A percentile compares a stretch with the other conserved stretches of the same genome.
Evolutionary conservation across 2,329 filamentous ascomycete species (phyloP).

Genomic region (Fusarium scirpi): DNA sequence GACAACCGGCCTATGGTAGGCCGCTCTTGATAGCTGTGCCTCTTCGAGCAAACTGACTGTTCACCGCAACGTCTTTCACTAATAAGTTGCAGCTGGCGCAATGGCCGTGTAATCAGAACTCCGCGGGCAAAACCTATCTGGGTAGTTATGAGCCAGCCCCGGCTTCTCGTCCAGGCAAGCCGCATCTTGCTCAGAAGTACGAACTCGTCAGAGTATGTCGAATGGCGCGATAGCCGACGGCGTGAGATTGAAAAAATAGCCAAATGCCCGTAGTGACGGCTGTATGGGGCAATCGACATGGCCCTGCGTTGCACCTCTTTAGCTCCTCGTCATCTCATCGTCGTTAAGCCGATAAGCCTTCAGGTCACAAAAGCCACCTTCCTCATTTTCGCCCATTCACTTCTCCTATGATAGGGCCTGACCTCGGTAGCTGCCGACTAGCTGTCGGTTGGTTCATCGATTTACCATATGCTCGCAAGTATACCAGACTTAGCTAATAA

Average conservation of each 20-base stretch:
- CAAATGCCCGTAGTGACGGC: constrained; percentile 7
- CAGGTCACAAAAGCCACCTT: constrained; percentile 6
- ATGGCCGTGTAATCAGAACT: not conserved
- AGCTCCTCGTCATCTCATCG: constrained; percentile 8
- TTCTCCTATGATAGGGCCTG: constrained; percentile 14
- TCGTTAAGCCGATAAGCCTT: constrained; percentile 24
- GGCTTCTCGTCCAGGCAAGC: not conserved
- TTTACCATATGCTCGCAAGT: constrained; percentile 28
- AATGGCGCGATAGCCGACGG: constrained; percentile 19
- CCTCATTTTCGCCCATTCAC: constrained; percentile 10
- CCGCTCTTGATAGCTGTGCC: constrained; percentile 25
- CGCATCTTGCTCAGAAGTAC: not conserved
- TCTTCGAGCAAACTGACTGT: constrained; percentile 11
- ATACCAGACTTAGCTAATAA: constrained; percentile 31
- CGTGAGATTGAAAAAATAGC: constrained; percentile 11
- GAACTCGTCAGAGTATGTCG: constrained; percentile 1
- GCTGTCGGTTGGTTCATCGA: constrained; percentile 35
- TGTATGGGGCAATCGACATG: constrained; percentile 14
- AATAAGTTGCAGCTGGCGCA: not conserved
- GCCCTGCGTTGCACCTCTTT: constrained; percentile 10
- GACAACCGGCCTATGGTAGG: constrained; percentile 34
- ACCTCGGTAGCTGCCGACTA: constrained; percentile 45
- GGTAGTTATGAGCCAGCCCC: constrained; percentile 1
- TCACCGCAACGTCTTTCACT: constrained; percentile 10
- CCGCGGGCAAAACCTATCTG: not conserved